Conservation (phyloP, 257 asterid genomes). For the Penstemon davidsonii region DNA sequence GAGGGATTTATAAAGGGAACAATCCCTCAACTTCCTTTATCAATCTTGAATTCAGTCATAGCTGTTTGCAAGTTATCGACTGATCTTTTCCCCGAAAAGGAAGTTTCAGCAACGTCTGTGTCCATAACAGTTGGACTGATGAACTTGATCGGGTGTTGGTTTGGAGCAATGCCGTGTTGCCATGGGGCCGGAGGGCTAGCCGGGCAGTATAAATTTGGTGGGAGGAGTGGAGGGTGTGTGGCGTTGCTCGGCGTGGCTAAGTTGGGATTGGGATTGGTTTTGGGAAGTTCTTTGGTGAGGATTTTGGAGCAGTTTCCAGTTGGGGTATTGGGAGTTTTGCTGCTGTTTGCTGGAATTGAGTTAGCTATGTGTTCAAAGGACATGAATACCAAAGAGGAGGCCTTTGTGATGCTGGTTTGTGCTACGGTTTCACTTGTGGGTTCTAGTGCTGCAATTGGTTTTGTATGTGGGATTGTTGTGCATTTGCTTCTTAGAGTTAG, state of each 20-base stretch:
- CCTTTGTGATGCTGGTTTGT: constrained; percentile 66
- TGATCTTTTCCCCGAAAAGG: constrained; percentile 69
- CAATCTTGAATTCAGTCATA: constrained; percentile 70
- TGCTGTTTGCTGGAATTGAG: constrained; percentile 79
- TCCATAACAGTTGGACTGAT: constrained; percentile 72
- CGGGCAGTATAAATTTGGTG: constrained; percentile 85
- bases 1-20: constrained; percentile 79
- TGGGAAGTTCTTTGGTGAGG: constrained; percentile 67
- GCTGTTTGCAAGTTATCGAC: constrained; percentile 76
- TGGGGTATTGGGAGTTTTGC: constrained; percentile 62
- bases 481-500: constrained; percentile 56
- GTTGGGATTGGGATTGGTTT: constrained; percentile 52
- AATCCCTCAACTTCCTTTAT: constrained; percentile 71
- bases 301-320: constrained; percentile 64
- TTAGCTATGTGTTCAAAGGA: constrained; percentile 65
- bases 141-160: constrained; percentile 81
- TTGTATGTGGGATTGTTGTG: constrained; percentile 64
- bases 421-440: constrained; percentile 67
- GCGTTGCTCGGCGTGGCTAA: constrained; percentile 73
- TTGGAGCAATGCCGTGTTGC: constrained; percentile 84
- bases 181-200: constrained; percentile 90
- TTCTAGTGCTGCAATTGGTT: constrained; percentile 78
- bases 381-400: constrained; percentile 55
- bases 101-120: constrained; percentile 62
- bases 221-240: constrained; percentile 75